Percentiles rank a stretch among this genome's conserved stretches.
Evolutionary conservation across 2,329 filamentous ascomycete species (phyloP).

Genomic region (Clarireedia monteithiana): DNA sequence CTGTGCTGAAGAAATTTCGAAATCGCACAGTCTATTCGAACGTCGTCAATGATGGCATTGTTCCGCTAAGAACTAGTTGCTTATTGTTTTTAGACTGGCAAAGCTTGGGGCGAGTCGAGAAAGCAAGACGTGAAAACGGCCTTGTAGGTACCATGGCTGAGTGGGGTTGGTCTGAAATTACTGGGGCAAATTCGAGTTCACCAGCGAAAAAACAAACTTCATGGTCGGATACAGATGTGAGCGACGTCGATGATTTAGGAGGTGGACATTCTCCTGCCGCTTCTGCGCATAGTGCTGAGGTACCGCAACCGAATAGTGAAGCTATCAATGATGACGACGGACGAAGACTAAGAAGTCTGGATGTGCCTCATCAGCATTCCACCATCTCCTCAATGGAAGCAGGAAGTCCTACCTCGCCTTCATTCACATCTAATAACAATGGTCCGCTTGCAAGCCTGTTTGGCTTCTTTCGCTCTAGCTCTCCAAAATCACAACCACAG

Average conservation of each 20-base stretch:
- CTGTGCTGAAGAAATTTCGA: slow-evolving; percentile 77
- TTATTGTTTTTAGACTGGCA: slow-evolving; percentile 97
- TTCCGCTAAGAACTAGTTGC: slow-evolving; percentile 89
- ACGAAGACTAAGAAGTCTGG: slow-evolving; percentile 43
- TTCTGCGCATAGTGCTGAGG: slow-evolving; percentile 38
- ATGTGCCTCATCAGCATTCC: slow-evolving; percentile 15
- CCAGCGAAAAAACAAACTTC: slow-evolving; percentile 15
- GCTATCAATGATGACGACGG: slow-evolving; percentile 61
- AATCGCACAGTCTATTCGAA: slow-evolving; percentile 94
- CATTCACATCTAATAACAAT: slow-evolving; percentile 32
- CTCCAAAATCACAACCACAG: slow-evolving; percentile 40
- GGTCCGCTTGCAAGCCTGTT: slow-evolving; percentile 48
- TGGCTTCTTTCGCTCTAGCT: slow-evolving; percentile 62
- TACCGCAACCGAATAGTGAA: slow-evolving; percentile 62
- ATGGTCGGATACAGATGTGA: slow-evolving; percentile 17
- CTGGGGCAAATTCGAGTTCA: slow-evolving; percentile 48
- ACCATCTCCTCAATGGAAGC: slow-evolving; percentile 12
- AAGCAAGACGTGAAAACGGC: slow-evolving; percentile 85
- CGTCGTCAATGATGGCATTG: slow-evolving; percentile 95
- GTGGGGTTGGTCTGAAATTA: slow-evolving; percentile 92
- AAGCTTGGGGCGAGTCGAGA: slow-evolving; percentile 86
- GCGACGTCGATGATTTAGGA: slow-evolving; percentile 24
- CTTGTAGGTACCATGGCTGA: slow-evolving; percentile 87
- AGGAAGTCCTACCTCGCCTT: slow-evolving; percentile 11
- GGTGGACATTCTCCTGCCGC: slow-evolving; percentile 33